Base-by-base conservation (phyloP, 2,329 filamentous ascomycete genomes). In the Trichoderma simmonsii region DNA sequence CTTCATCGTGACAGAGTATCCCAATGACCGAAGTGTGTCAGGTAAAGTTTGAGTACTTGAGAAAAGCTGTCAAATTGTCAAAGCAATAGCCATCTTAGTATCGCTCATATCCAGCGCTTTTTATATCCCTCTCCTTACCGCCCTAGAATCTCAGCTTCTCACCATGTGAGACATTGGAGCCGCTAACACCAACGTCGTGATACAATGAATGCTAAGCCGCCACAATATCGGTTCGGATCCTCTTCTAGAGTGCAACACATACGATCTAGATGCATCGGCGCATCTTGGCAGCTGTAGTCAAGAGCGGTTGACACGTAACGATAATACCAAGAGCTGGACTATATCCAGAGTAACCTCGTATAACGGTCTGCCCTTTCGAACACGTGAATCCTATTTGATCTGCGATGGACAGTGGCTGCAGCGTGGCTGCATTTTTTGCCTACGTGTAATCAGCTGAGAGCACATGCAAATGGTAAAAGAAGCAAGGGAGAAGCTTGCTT, bases 1-100 rank as follows among this genome's bases (percentile, higher is more conserved):
- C 67, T 65, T 72, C 64, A 69, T 72, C 9, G n/a, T 21, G 71
- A 30, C 32, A 24, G 36, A n/a, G 26, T 24, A 30, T 15, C 30
- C 7, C 6, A 11, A 2, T 28, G 14, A 0, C 15, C 62, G n/a
- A 34, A 54, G 21, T 3, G 24, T 11, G n/a, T 36, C 6, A 32
- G 11, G 2, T 24, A 6, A 54, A 26, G 6, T 18, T 15, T 11
- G 15, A 70, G 21, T 39, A 6, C 4, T 61, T 3, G 21, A 54
- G 26, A 36, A 15, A 2, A 14, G 61, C 3, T 6, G 14, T 28
- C 36, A 12, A 14, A 6, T 26, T 6, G 15, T 24, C 18, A 51
- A 18, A 14, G 28, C 1, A 6, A 26, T 34, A 32, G 21, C 34
- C 3, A 6, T 30, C 11, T 18, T 59, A 5, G 3, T 32, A 21